A percentile compares a stretch with the other conserved stretches of the same genome.
Evolutionary conservation across 1,284 basidiomycete genomes (phyloP).

Genomic region (Ustilago curta): DNA sequence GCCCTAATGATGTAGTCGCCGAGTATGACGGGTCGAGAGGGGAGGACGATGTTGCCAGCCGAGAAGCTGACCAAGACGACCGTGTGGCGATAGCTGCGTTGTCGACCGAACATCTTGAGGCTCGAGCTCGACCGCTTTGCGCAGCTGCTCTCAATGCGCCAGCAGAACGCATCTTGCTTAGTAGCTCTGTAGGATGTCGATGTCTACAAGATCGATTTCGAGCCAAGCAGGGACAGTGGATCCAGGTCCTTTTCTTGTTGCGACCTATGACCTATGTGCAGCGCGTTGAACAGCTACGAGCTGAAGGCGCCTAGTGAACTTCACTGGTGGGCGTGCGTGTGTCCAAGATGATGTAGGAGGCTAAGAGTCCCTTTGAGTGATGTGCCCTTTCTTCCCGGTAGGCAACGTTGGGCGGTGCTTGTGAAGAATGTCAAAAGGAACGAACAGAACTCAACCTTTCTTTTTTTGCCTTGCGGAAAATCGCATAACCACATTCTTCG

Average conservation of each 20-base stretch:
- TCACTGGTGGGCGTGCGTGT: neutral
- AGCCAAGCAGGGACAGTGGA: neutral
- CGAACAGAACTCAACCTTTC: slow-evolving; percentile 7
- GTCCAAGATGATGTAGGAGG: neutral
- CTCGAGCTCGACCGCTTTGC: slow-evolving; percentile 19
- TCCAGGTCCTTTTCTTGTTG: slow-evolving; percentile 1
- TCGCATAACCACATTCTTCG: slow-evolving; percentile 26
- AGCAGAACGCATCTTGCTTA: slow-evolving; percentile 24
- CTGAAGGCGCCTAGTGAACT: neutral
- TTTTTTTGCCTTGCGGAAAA: slow-evolving; percentile 6
- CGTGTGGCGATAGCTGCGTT: slow-evolving; percentile 1
- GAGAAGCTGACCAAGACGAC: neutral
- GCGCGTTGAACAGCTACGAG: neutral
- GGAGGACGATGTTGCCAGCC: neutral
- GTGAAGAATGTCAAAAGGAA: slow-evolving; percentile 10
- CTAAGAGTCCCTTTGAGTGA: slow-evolving; percentile 1
- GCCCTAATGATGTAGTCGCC: slow-evolving; percentile 4
- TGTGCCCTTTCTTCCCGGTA: neutral
- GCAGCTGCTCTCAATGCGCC: slow-evolving; percentile 26
- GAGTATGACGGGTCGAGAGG: neutral
- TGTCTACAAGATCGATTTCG: neutral
- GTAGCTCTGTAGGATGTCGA: neutral
- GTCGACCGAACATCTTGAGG: slow-evolving; percentile 9
- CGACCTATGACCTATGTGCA: neutral
- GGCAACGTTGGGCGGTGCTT: neutral